Percentiles rank a stretch among this genome's conserved stretches.
Evolutionary conservation across 2,329 filamentous ascomycete species (phyloP).

Genomic region (Trichophyton benhamiae): DNA sequence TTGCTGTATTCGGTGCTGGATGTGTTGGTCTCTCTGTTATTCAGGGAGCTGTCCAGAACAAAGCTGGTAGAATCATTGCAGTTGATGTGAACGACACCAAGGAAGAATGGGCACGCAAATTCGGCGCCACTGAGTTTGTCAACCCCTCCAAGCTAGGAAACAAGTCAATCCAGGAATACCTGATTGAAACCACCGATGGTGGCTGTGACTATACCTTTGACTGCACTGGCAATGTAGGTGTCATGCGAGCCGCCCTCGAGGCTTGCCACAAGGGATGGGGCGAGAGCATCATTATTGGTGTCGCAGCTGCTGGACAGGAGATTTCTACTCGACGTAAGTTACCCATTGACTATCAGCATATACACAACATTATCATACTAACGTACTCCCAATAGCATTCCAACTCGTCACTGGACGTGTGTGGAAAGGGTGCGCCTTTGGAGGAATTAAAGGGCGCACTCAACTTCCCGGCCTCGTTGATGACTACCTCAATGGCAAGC

Average conservation of each 20-base stretch:
- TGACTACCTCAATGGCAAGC: slow-evolving; percentile 76
- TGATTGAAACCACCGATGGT: slow-evolving; percentile 95
- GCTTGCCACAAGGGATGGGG: slow-evolving; percentile 99
- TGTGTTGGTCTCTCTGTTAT: slow-evolving; percentile 93
- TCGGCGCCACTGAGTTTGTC: slow-evolving; percentile 92
- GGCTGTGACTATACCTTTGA: slow-evolving; percentile 99
- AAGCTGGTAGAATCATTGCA: slow-evolving; percentile 51
- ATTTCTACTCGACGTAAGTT: slow-evolving; percentile 81
- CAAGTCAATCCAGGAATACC: slow-evolving; percentile 78
- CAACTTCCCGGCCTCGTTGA: slow-evolving; percentile 77
- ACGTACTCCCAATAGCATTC: slow-evolving; percentile 54
- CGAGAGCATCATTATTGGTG: slow-evolving; percentile 93
- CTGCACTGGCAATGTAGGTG: slow-evolving; percentile 91
- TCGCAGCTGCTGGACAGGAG: slow-evolving; percentile 90
- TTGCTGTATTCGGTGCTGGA: slow-evolving; percentile 88
- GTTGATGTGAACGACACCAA: slow-evolving; percentile 77
- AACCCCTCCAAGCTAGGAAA: slow-evolving; percentile 68
- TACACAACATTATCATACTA: slow-evolving; percentile 8
- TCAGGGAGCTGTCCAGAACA: slow-evolving; percentile 79
- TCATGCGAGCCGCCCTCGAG: slow-evolving; percentile 92
- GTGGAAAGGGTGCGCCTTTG: slow-evolving; percentile 96
- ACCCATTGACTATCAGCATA: not conserved
- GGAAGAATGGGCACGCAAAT: slow-evolving; percentile 85
- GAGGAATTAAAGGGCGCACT: slow-evolving; percentile 91
- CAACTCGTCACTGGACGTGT: slow-evolving; percentile 95